Conservation (phyloP, 129 eudicot species). For the Deinandra increscens region DNA sequence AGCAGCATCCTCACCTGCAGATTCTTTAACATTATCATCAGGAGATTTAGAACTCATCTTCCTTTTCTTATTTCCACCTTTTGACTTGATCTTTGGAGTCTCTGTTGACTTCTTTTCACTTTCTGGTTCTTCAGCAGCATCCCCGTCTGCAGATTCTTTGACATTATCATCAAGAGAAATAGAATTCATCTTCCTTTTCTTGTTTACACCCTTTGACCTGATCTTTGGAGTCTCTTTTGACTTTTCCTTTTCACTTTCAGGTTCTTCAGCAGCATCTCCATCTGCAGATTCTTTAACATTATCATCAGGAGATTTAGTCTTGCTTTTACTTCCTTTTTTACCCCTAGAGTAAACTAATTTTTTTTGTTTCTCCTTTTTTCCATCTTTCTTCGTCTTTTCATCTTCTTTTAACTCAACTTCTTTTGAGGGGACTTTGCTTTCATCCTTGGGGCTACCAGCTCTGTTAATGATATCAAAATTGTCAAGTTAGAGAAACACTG, state of each 20-base stretch:
- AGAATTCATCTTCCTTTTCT: conserved; percentile 21
- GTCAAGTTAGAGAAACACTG: background rate
- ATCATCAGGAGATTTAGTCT: conserved; percentile 7
- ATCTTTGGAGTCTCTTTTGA: conserved; percentile 12
- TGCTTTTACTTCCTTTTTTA: background rate
- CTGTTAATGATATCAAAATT: conserved; percentile 5
- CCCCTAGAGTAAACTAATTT: conserved; percentile 18
- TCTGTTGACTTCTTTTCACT: conserved; percentile 18
- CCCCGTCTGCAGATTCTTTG: conserved; percentile 20
- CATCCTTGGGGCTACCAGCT: conserved; percentile 13
- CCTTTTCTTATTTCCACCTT: conserved; percentile 16
- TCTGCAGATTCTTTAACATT: conserved; percentile 16
- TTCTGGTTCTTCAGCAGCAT: conserved; percentile 20
- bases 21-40: conserved; percentile 14
- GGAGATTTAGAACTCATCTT: conserved; percentile 17
- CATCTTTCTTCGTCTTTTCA: background rate
- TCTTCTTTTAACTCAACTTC: conserved; percentile 11
- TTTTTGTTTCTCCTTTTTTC: background rate
- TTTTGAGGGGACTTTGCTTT: background rate
- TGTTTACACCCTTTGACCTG: conserved; percentile 10
- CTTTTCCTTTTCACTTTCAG: conserved; percentile 22
- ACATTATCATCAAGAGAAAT: conserved; percentile 1
- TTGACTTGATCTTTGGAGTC: conserved; percentile 13
- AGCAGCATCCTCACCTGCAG: conserved; percentile 21
- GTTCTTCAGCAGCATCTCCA: conserved; percentile 22